Percentiles rank a stretch among this genome's conserved stretches.
These are phyloP conservation scores for Arabis alpina DNA, from an alignment of 345 rosid genomes.

Conservation along the genomic window DNA sequence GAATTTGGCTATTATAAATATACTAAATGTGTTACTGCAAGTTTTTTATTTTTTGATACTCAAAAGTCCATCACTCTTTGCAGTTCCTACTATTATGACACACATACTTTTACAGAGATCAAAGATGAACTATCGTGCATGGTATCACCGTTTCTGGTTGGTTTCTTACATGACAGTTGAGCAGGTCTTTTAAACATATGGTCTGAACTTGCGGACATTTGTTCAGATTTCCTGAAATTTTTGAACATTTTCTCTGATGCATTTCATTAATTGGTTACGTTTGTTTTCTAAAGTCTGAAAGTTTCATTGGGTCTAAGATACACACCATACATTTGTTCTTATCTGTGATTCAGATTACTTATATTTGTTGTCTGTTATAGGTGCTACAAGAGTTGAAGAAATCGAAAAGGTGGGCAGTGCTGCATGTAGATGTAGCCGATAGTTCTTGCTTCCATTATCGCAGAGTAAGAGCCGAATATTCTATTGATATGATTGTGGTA, in stretches of 20 bases:
- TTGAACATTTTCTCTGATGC: conserved; percentile 4
- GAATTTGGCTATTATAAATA: conserved; percentile 13
- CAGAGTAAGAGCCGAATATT: conserved; percentile 53
- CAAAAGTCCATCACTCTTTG: conserved; percentile 25
- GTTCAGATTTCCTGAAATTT: conserved; percentile 1
- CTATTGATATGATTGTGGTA: not conserved
- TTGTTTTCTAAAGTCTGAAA: conserved; percentile 21
- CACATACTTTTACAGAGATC: conserved; percentile 61
- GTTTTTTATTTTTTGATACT: not conserved
- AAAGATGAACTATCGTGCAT: conserved; percentile 96
- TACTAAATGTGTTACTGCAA: not conserved
- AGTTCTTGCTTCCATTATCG: conserved; percentile 92
- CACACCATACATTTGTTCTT: conserved; percentile 9
- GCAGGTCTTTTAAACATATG: conserved; percentile 48
- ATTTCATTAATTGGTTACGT: conserved; percentile 4
- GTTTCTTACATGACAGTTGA: conserved; percentile 75
- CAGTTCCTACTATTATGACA: not conserved
- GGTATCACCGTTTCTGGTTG: conserved; percentile 99
- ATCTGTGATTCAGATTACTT: conserved; percentile 1
- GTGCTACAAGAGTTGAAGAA: conserved; percentile 69
- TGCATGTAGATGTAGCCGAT: conserved; percentile 85
- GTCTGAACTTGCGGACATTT: conserved; percentile 2
- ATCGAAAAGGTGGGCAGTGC: conserved; percentile 75
- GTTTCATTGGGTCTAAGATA: conserved; percentile 12
- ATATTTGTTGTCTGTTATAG: conserved; percentile 46